Percentiles rank a stretch among this genome's conserved stretches.
Conservation (phyloP, 2,329 filamentous ascomycete species). For the Trichoderma oligosporum region DNA sequence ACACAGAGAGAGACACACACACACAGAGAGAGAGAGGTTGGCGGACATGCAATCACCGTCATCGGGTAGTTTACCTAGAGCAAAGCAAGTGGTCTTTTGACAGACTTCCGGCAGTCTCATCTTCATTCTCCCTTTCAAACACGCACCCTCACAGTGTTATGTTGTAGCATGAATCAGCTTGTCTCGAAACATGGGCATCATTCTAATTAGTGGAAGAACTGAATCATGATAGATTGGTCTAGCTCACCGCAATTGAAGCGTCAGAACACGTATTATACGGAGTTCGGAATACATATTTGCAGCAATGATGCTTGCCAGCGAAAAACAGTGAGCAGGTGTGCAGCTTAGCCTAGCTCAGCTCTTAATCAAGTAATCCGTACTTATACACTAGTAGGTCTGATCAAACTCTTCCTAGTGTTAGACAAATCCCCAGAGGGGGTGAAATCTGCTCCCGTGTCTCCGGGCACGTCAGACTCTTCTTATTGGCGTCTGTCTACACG, state of each 20-base stretch:
- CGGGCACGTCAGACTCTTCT: slow-evolving; percentile 13
- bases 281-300: no score
- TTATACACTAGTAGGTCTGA: no score
- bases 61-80: not conserved
- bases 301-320: no score
- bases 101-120: slow-evolving; percentile 1
- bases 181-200: not conserved
- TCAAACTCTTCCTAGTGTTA: not conserved
- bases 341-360: slow-evolving; percentile 5
- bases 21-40: no score
- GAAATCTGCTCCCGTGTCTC: slow-evolving; percentile 17
- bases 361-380: slow-evolving; percentile 1
- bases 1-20: not conserved
- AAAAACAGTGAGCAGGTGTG: no score
- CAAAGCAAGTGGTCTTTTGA: not conserved
- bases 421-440: slow-evolving; percentile 6
- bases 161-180: slow-evolving; percentile 1
- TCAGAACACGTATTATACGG: no score
- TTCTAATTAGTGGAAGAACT: no score
- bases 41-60: not conserved
- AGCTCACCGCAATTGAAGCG: no score
- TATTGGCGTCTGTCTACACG: not conserved
- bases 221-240: no score
- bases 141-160: not conserved
- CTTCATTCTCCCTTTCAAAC: slow-evolving; percentile 2